Percentiles rank a stretch among this genome's conserved stretches.
These are phyloP conservation scores for Chlorella sp. DNA, from an alignment of 139 green algal species.

Conservation along the genomic window DNA sequence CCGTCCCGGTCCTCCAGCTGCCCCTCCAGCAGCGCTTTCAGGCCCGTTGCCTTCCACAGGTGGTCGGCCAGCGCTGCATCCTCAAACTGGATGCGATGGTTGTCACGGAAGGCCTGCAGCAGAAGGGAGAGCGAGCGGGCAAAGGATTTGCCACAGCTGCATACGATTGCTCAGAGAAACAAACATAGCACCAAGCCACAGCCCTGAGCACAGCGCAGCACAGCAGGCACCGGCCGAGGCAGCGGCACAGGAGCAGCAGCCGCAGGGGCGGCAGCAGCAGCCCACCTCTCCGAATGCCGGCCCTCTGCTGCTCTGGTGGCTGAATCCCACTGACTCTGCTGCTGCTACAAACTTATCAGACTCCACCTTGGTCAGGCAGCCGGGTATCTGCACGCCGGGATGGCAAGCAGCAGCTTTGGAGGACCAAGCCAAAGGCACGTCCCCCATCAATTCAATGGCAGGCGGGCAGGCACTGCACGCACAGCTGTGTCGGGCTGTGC, in stretches of 20 bases:
- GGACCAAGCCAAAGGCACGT: too few relatives aligned
- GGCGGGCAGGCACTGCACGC: not conserved
- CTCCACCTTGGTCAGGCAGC: conserved; percentile 24
- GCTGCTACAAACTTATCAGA: conserved; percentile 28
- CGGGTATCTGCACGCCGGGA: not conserved
- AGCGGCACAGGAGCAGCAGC: not conserved
- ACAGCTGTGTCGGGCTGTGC: not conserved
- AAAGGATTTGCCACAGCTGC: too few relatives aligned
- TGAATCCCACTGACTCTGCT: conserved; percentile 53
- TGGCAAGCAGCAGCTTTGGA: not conserved
- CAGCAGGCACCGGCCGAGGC: not conserved
- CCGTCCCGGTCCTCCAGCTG: conserved; percentile 36
- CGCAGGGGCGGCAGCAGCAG: not conserved
- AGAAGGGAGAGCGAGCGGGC: not conserved
- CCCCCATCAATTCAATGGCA: too few relatives aligned
- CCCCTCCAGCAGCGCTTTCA: not conserved
- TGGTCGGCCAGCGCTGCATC: conserved; percentile 29
- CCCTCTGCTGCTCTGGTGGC: conserved; percentile 62
- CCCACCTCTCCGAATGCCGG: conserved; percentile 65
- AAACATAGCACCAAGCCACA: too few relatives aligned
- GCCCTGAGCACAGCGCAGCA: too few relatives aligned
- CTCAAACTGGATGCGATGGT: conserved; percentile 58
- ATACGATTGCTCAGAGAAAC: too few relatives aligned
- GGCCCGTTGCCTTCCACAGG: conserved; percentile 27
- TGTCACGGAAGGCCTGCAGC: conserved; percentile 63